A percentile compares a stretch with the other conserved stretches of the same genome.
phyloP scores from a whole-genome alignment of 1,284 basidiomycete genomes.

The Garcileccinum viscosum region DNA sequence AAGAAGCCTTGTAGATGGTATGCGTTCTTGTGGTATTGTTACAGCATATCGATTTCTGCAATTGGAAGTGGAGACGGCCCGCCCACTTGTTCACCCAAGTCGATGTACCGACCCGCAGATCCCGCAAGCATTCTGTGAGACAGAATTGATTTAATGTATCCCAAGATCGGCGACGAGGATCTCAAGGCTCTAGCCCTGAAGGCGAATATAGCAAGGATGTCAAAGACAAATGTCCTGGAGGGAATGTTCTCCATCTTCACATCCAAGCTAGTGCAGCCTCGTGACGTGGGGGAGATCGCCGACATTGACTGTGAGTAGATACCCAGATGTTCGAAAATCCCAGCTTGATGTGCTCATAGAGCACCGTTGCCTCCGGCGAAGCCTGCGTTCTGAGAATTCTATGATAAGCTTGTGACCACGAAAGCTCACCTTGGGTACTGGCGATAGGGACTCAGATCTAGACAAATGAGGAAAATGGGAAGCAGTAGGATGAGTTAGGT shows the following conservation, averaged over 20 bases:
- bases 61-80: conserved; percentile 24
- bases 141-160: background rate
- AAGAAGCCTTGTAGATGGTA: conserved; percentile 30
- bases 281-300: background rate
- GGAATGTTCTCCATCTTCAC: conserved; percentile 40
- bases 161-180: conserved; percentile 25
- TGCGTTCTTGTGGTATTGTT: conserved; percentile 39
- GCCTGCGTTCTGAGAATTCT: conserved; percentile 27
- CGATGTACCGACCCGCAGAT: conserved; percentile 38
- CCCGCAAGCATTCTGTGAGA: conserved; percentile 20
- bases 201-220: conserved; percentile 30
- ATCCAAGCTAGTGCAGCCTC: conserved; percentile 26
- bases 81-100: conserved; percentile 39
- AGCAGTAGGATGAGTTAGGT: background rate
- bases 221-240: conserved; percentile 31
- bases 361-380: conserved; percentile 24
- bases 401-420: conserved; percentile 20
- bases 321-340: conserved; percentile 24
- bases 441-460: background rate
- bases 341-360: conserved; percentile 24
- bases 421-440: too few species aligned
- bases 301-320: conserved; percentile 22
- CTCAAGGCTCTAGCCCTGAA: conserved; percentile 29
- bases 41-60: conserved; percentile 28
- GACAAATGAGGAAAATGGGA: background rate